Conservation (phyloP, 805 yeast species). For the Hanseniaspora thailandica region DNA sequence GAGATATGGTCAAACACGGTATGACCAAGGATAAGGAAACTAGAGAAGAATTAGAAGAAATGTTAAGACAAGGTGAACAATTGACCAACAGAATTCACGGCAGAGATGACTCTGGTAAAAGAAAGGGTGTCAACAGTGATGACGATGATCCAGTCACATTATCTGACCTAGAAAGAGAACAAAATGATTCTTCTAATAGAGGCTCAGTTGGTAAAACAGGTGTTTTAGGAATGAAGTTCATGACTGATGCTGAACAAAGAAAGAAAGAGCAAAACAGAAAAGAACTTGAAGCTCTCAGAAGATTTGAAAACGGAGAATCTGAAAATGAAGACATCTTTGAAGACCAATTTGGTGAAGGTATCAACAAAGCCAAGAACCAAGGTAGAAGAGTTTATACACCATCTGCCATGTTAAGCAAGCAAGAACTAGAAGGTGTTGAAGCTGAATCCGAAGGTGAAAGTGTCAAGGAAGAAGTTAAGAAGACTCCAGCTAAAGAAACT, state of each 20-base stretch:
- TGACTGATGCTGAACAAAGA: constrained; percentile 77
- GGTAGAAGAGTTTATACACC: constrained; percentile 82
- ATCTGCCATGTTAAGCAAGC: constrained; percentile 23
- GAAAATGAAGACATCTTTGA: constrained; percentile 33
- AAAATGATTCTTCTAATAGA: constrained; percentile 29
- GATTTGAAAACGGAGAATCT: constrained; percentile 33
- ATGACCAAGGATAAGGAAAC: constrained; percentile 75
- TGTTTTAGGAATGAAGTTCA: constrained; percentile 85
- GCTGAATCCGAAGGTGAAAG: background rate
- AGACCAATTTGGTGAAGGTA: constrained; percentile 31
- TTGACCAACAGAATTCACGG: constrained; percentile 65
- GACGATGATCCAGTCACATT: constrained; percentile 39
- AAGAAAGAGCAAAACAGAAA: constrained; percentile 48
- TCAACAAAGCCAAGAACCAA: constrained; percentile 44
- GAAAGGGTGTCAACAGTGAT: constrained; percentile 29
- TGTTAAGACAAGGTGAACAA: constrained; percentile 77
- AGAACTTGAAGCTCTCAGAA: constrained; percentile 40
- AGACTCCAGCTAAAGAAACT: constrained; percentile 11
- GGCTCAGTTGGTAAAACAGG: constrained; percentile 68
- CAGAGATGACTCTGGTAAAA: constrained; percentile 40
- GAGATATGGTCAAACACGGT: constrained; percentile 78
- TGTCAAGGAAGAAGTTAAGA: background rate
- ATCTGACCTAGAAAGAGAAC: constrained; percentile 36
- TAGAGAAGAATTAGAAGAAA: constrained; percentile 84
- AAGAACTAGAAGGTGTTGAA: constrained; percentile 39